Conservation (phyloP, 306 rosid species). For the Medicago lupulina region DNA sequence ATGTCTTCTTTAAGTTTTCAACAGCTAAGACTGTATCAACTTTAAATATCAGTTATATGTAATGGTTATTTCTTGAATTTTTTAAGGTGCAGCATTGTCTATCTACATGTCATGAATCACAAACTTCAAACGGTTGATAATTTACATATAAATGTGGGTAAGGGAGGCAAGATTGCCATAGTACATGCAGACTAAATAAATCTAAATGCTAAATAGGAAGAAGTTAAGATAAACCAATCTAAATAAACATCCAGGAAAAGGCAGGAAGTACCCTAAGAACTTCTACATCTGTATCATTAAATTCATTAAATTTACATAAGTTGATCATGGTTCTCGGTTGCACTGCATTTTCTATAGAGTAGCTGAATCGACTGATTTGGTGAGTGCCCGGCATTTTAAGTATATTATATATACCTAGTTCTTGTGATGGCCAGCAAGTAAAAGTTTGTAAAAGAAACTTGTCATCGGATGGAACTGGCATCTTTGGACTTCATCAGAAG, state of each 20-base stretch:
- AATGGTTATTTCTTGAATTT: not conserved
- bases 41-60: not conserved
- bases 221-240: slow-evolving; percentile 42
- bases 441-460: slow-evolving; percentile 72
- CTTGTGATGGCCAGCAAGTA: slow-evolving; percentile 46
- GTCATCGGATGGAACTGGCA: slow-evolving; percentile 57
- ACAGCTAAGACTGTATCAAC: not conserved
- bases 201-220: slow-evolving; percentile 27
- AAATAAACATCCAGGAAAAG: slow-evolving; percentile 31
- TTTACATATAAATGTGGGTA: slow-evolving; percentile 17
- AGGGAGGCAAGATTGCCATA: slow-evolving; percentile 17
- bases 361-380: too few relatives aligned
- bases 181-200: slow-evolving; percentile 28
- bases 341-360: not conserved
- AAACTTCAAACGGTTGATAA: slow-evolving; percentile 50
- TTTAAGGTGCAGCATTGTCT: not conserved
- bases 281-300: slow-evolving; percentile 36
- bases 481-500: slow-evolving; percentile 89
- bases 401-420: slow-evolving; percentile 37
- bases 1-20: not conserved
- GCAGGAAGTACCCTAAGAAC: slow-evolving; percentile 32
- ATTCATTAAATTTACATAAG: slow-evolving; percentile 38
- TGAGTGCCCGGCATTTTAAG: slow-evolving; percentile 38
- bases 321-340: not conserved
- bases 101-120: slow-evolving; percentile 53